These are phyloP conservation scores for Aspergillus saccharolyticus DNA, from an alignment of 495 filamentous ascomycete genomes.

Conservation along the genomic window DNA sequence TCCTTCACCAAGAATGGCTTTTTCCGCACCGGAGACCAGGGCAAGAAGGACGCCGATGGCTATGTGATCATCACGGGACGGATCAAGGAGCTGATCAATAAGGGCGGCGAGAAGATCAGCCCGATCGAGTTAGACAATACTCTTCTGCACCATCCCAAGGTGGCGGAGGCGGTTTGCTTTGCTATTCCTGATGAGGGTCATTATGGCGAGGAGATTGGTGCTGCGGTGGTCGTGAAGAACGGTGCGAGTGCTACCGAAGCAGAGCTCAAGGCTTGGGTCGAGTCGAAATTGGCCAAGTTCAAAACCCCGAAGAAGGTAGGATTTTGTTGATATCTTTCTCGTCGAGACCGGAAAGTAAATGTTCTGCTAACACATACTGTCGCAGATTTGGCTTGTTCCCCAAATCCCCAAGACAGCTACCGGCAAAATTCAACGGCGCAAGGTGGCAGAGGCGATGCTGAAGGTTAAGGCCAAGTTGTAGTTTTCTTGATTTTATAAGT, in stretches of 20 bases:
- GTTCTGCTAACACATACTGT: neutral
- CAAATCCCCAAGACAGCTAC: conserved; percentile 88
- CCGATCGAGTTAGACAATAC: conserved; percentile 83
- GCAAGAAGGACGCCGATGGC: conserved; percentile 65
- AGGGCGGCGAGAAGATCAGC: conserved; percentile 77
- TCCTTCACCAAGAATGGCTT: conserved; percentile 67
- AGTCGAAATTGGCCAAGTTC: conserved; percentile 65
- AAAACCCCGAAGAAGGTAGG: conserved; percentile 80
- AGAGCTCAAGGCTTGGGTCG: conserved; percentile 63
- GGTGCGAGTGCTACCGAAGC: conserved; percentile 46
- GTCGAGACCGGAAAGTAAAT: too few species aligned
- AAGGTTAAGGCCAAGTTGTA: conserved; percentile 45
- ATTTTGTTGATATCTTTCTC: too few species aligned
- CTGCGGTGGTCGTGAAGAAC: conserved; percentile 69
- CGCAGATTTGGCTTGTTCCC: conserved; percentile 68
- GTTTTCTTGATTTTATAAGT: neutral
- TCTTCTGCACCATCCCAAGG: conserved; percentile 59
- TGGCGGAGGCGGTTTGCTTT: conserved; percentile 76
- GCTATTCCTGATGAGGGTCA: conserved; percentile 49
- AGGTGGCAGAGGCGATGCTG: conserved; percentile 74
- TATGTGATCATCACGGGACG: conserved; percentile 74
- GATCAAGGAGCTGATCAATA: conserved; percentile 83
- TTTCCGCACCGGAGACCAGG: conserved; percentile 83
- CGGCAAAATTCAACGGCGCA: conserved; percentile 76
- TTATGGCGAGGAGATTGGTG: conserved; percentile 77